Evolutionary conservation across 2,329 filamentous ascomycete genomes (phyloP).

Genomic region (Colletotrichum zoysiae): DNA sequence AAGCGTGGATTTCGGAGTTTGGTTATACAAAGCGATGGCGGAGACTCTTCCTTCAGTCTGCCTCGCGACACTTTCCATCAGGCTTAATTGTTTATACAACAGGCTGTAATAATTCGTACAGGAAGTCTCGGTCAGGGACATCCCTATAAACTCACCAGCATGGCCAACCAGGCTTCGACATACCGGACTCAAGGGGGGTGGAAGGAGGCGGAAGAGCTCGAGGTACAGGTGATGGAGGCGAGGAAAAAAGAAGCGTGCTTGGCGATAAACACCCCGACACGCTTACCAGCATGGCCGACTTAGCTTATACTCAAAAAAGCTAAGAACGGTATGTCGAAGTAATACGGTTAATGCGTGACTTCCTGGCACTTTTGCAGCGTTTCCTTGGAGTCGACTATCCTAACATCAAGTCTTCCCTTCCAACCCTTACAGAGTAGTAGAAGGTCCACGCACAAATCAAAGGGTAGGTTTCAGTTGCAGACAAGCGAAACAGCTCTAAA

Average conservation of each 20-base stretch:
- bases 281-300: too few relatives aligned
- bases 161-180: not conserved
- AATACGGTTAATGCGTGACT: not conserved
- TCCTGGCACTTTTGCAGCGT: not conserved
- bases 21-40: constrained; percentile 25
- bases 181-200: too few relatives aligned
- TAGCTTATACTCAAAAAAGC: not conserved
- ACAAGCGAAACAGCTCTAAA: not conserved
- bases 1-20: constrained; percentile 41
- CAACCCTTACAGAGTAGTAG: not conserved
- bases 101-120: not conserved
- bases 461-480: not conserved
- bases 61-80: constrained; percentile 17
- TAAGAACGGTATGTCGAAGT: constrained; percentile 22
- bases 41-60: constrained; percentile 32
- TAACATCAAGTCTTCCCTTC: not conserved
- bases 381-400: constrained; percentile 6
- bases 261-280: constrained; percentile 5
- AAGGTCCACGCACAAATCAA: not conserved
- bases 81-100: not conserved
- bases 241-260: constrained; percentile 15
- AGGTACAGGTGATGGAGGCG: constrained; percentile 4
- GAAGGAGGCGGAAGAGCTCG: too few relatives aligned
- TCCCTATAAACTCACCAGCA: constrained; percentile 10
- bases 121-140: not conserved